Evolutionary conservation across 2,329 filamentous ascomycete species (phyloP).

Genomic region (Metarhizium album): DNA sequence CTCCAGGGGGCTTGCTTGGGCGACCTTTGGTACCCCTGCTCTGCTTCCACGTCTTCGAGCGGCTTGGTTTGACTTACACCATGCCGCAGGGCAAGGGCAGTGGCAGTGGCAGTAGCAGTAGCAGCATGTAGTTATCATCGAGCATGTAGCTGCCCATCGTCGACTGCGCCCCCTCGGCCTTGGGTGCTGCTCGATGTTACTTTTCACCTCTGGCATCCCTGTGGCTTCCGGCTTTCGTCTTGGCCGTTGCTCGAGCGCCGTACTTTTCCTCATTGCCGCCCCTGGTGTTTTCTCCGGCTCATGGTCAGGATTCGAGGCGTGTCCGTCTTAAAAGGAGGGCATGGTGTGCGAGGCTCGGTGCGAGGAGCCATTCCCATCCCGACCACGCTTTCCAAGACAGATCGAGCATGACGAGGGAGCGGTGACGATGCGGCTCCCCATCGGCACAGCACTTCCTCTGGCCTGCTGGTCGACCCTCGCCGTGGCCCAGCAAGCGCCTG

Average conservation of each 20-base stretch:
- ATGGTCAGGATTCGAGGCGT: neutral
- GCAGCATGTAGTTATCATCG: too few relatives aligned
- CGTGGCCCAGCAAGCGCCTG: neutral
- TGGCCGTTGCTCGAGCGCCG: neutral
- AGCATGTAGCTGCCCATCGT: too few relatives aligned
- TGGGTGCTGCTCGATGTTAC: neutral
- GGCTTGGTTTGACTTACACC: neutral
- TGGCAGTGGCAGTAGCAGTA: neutral
- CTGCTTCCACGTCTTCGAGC: neutral
- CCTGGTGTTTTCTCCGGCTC: neutral
- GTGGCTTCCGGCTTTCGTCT: neutral
- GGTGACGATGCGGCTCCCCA: neutral
- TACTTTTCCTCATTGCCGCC: neutral
- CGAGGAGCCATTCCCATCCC: too few relatives aligned
- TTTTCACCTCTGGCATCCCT: neutral
- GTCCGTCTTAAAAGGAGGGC: neutral
- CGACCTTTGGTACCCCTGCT: neutral
- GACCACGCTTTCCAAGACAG: too few relatives aligned
- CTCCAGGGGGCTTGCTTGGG: neutral
- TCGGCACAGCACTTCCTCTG: neutral
- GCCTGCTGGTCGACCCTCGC: neutral
- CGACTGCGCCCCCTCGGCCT: too few relatives aligned
- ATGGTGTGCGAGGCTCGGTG: too few relatives aligned
- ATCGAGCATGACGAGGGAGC: too few relatives aligned
- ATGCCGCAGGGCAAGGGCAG: neutral